A percentile compares a stretch with the other conserved stretches of the same genome.
Evolutionary conservation across 371 early-diverging fungal species (phyloP).

Genomic region (Mortierella sp.): DNA sequence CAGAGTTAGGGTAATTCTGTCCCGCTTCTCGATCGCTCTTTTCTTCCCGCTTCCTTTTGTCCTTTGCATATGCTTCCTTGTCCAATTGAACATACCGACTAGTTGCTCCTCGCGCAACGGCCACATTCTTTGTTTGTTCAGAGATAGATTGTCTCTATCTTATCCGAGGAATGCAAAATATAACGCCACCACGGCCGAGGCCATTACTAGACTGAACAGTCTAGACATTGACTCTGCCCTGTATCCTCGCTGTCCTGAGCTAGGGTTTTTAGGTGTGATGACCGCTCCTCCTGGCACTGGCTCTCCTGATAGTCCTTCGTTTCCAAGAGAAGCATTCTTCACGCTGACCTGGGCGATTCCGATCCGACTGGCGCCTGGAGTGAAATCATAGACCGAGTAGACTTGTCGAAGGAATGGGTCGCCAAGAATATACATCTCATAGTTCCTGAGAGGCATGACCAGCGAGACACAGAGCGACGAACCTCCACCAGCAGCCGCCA

Average conservation of each 20-base stretch:
- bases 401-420: constrained; percentile 54
- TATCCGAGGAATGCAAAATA: neutral
- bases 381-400: constrained; percentile 53
- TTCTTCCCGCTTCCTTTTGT: constrained; percentile 3
- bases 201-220: neutral
- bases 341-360: constrained; percentile 40
- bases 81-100: neutral
- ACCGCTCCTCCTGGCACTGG: constrained; percentile 38
- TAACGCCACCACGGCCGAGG: neutral
- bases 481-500: constrained; percentile 29
- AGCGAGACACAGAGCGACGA: constrained; percentile 36
- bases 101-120: neutral
- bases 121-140: neutral
- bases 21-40: neutral
- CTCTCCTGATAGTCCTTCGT: constrained; percentile 46
- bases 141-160: neutral
- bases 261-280: neutral
- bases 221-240: neutral
- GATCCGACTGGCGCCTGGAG: constrained; percentile 48
- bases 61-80: neutral
- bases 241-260: neutral
- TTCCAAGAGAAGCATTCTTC: constrained; percentile 17
- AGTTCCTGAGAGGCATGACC: constrained; percentile 47
- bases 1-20: neutral
- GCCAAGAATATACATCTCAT: constrained; percentile 51